These are phyloP conservation scores for Carnegiea gigantea DNA, from an alignment of 179 eudicot species.

Conservation along the genomic window DNA sequence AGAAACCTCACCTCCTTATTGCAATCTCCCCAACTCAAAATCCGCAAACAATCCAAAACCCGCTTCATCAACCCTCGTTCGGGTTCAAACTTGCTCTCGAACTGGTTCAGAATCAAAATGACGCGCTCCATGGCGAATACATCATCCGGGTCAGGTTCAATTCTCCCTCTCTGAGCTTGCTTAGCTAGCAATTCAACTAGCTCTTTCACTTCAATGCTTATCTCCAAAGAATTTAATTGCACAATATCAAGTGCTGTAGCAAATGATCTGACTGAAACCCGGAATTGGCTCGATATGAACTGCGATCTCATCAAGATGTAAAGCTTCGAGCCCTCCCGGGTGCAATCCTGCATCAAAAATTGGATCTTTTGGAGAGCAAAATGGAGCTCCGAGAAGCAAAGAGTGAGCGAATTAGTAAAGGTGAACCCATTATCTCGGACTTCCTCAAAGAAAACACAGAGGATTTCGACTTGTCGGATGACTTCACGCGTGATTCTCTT, in stretches of 20 bases:
- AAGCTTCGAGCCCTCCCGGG: conserved; percentile 47
- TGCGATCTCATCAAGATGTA: conserved; percentile 58
- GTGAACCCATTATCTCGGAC: conserved; percentile 30
- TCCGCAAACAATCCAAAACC: conserved; percentile 50
- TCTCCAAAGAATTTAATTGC: conserved; percentile 33
- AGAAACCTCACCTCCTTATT: conserved; percentile 60
- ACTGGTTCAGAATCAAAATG: conserved; percentile 46
- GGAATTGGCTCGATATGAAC: conserved; percentile 44
- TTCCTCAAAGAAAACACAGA: conserved; percentile 62
- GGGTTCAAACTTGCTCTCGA: conserved; percentile 65
- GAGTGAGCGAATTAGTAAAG: conserved; percentile 26
- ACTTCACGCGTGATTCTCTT: conserved; percentile 48
- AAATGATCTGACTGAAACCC: conserved; percentile 32
- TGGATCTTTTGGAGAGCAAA: conserved; percentile 56
- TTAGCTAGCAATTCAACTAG: conserved; percentile 50
- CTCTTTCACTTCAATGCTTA: conserved; percentile 57
- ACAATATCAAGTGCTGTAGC: conserved; percentile 63
- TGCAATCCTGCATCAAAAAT: conserved; percentile 59
- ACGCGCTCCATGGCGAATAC: conserved; percentile 54
- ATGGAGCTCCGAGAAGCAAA: conserved; percentile 79
- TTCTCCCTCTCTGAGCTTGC: conserved; percentile 51
- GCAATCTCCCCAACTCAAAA: conserved; percentile 61
- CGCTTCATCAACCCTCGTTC: conserved; percentile 42
- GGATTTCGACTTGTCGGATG: conserved; percentile 53
- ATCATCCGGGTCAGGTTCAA: conserved; percentile 51